These are phyloP conservation scores for Usnea hakonensis DNA, from an alignment of 495 filamentous ascomycete genomes.

Conservation along the genomic window DNA sequence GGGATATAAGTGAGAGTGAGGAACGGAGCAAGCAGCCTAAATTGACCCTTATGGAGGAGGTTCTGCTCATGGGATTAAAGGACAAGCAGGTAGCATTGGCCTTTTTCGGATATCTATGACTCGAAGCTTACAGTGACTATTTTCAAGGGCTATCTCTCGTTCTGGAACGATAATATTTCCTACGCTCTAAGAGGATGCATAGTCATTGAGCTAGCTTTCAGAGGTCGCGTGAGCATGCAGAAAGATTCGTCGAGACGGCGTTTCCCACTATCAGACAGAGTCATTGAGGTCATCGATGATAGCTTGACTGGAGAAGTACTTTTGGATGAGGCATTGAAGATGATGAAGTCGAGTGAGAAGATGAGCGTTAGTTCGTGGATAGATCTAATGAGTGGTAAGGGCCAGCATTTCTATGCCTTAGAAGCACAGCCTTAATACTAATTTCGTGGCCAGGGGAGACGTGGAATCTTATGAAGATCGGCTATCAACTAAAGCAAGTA, in stretches of 20 bases:
- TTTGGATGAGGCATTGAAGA: constrained; percentile 95
- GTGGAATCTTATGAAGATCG: constrained; percentile 99
- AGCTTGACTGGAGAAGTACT: constrained; percentile 95
- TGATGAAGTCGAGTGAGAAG: constrained; percentile 99
- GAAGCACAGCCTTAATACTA: constrained; percentile 19
- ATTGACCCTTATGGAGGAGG: constrained; percentile 96
- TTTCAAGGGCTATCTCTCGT: constrained; percentile 84
- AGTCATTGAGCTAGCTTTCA: constrained; percentile 91
- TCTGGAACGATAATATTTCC: constrained; percentile 99
- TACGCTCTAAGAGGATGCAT: constrained; percentile 97
- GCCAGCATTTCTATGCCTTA: not conserved
- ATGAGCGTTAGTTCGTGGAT: constrained; percentile 99
- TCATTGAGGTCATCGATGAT: constrained; percentile 96
- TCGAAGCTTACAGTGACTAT: constrained; percentile 13
- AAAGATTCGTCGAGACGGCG: constrained; percentile 88
- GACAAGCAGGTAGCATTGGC: constrained; percentile 78
- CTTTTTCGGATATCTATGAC: not conserved
- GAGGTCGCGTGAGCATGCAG: constrained; percentile 96
- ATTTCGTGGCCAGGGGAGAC: constrained; percentile 66
- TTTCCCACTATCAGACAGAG: constrained; percentile 83
- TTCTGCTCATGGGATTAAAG: constrained; percentile 87
- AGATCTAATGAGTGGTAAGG: constrained; percentile 91
- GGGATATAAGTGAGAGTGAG: constrained; percentile 93
- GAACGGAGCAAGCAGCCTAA: constrained; percentile 98
- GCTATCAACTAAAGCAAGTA: constrained; percentile 98